Percentiles rank a stretch among this genome's conserved stretches.
These are phyloP conservation scores for Hordeum pubiflorum DNA, from an alignment of 202 grass and related monocot genomes.

Conservation along the genomic window DNA sequence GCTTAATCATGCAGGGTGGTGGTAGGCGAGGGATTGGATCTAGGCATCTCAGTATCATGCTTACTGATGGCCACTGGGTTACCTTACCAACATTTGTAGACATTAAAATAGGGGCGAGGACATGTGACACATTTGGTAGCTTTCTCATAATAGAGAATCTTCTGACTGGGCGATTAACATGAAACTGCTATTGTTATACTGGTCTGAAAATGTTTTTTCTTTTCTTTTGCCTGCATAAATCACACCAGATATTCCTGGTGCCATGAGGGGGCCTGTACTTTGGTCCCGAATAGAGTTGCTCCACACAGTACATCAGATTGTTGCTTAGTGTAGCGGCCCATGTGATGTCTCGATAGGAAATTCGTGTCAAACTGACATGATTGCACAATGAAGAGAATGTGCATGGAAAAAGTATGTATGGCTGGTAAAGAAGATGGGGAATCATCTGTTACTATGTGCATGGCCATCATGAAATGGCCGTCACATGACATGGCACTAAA, in stretches of 20 bases:
- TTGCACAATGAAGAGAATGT: conserved; percentile 41
- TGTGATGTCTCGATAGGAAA: conserved; percentile 16
- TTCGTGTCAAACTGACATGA: conserved; percentile 29
- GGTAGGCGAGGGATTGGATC: background rate
- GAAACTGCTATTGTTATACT: background rate
- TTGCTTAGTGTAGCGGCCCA: conserved; percentile 35
- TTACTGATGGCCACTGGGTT: background rate
- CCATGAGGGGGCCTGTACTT: conserved; percentile 8
- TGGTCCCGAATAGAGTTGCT: conserved; percentile 9
- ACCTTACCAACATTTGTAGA: background rate
- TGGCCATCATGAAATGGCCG: conserved; percentile 28
- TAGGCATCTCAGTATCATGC: conserved; percentile 15
- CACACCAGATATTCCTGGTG: background rate
- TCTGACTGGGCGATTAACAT: background rate
- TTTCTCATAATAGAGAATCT: conserved; percentile 19
- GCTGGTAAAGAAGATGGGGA: conserved; percentile 17
- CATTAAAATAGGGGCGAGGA: conserved; percentile 11
- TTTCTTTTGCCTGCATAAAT: background rate
- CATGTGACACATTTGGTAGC: conserved; percentile 9
- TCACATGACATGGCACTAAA: conserved; percentile 34
- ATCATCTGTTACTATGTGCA: conserved; percentile 27
- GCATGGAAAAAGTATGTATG: conserved; percentile 19
- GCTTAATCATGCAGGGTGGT: background rate
- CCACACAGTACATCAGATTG: conserved; percentile 17
- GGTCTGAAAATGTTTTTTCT: background rate